Evolutionary conservation across 805 yeast genomes (phyloP).

Genomic region (Torulaspora franciscae): DNA sequence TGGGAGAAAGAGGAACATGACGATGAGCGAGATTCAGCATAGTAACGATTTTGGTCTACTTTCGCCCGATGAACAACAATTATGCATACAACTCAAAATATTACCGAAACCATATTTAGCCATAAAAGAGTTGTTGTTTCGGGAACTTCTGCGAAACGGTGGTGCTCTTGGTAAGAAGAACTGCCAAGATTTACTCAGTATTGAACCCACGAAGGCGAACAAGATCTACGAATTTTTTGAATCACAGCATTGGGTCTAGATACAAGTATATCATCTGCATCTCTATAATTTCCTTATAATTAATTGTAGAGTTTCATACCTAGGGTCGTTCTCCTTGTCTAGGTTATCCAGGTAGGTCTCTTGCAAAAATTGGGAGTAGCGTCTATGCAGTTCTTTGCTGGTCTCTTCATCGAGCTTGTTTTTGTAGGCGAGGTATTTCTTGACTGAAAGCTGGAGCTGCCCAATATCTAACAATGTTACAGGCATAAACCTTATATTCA

Average conservation of each 20-base stretch:
- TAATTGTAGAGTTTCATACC: conserved; percentile 29
- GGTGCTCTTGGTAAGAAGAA: conserved; percentile 78
- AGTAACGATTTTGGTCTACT: conserved; percentile 79
- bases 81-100: conserved; percentile 79
- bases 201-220: conserved; percentile 82
- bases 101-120: conserved; percentile 92
- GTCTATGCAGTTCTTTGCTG: conserved; percentile 35
- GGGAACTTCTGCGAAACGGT: conserved; percentile 80
- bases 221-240: conserved; percentile 90
- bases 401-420: conserved; percentile 38
- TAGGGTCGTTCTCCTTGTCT: conserved; percentile 27
- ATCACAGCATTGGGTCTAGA: conserved; percentile 76
- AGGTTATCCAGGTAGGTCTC: conserved; percentile 33
- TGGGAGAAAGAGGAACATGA: conserved; percentile 41
- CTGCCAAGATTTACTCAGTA: conserved; percentile 76
- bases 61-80: conserved; percentile 79
- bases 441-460: conserved; percentile 62
- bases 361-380: conserved; percentile 34
- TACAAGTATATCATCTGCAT: conserved; percentile 1
- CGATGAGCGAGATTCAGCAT: conserved; percentile 63
- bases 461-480: conserved; percentile 44
- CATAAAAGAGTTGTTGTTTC: conserved; percentile 81
- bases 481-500: conserved; percentile 56
- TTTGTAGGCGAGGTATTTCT: conserved; percentile 60
- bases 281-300: conserved; percentile 33